A percentile compares a stretch with the other conserved stretches of the same genome.
Conservation (phyloP, 2,329 filamentous ascomycete genomes). For the Immersiporthe knoxdaviesiana region DNA sequence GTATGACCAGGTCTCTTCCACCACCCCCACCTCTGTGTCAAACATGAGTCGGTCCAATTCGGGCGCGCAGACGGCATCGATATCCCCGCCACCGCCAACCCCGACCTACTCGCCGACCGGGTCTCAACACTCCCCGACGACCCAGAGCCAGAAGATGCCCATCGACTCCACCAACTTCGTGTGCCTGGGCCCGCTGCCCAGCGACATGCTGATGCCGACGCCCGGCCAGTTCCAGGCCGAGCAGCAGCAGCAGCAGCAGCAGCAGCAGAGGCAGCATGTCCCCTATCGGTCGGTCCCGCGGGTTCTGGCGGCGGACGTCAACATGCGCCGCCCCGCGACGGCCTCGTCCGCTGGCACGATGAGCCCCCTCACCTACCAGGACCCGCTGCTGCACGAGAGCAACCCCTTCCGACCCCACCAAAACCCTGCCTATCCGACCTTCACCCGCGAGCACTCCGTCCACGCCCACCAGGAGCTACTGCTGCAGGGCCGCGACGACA, state of each 20-base stretch:
- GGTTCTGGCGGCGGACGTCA: neutral
- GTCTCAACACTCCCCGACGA: slow-evolving; percentile 8
- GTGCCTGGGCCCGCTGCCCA: slow-evolving; percentile 58
- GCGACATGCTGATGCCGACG: slow-evolving; percentile 47
- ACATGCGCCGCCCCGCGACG: neutral
- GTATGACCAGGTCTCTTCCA: slow-evolving; percentile 26
- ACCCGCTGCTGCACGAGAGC: slow-evolving; percentile 33
- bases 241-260: slow-evolving; percentile 9
- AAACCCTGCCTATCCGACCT: slow-evolving; percentile 21
- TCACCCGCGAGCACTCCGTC: slow-evolving; percentile 21
- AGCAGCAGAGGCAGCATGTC: neutral
- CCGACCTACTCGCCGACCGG: slow-evolving; percentile 34
- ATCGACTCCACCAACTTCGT: slow-evolving; percentile 55
- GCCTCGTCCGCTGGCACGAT: slow-evolving; percentile 29
- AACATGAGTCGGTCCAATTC: slow-evolving; percentile 38
- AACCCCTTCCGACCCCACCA: slow-evolving; percentile 22
- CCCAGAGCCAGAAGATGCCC: slow-evolving; percentile 47
- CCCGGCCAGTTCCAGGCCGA: slow-evolving; percentile 7
- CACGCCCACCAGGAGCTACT: neutral
- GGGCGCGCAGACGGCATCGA: slow-evolving; percentile 14
- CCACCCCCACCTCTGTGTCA: slow-evolving; percentile 19
- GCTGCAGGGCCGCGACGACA: neutral
- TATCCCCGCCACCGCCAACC: slow-evolving; percentile 33
- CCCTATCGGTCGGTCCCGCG: slow-evolving; percentile 13
- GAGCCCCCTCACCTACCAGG: slow-evolving; percentile 34